Evolutionary conservation across 306 rosid genomes (phyloP), one percentile per base, ranked within the genome.

Genomic region (Lathyrus aphaca): DNA sequence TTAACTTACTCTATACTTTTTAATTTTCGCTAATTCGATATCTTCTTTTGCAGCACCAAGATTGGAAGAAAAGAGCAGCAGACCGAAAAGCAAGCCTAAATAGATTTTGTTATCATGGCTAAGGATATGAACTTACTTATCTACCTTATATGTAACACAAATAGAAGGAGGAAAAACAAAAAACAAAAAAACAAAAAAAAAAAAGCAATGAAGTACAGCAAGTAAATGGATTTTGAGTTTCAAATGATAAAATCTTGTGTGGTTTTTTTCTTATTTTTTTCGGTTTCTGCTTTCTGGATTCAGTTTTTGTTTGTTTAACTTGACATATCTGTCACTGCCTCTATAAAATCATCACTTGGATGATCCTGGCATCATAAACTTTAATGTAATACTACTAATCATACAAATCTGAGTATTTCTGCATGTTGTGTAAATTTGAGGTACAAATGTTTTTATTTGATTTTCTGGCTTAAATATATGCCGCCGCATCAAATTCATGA

Each of bases 61-160:
- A 84, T 78, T 78, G 73, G 89, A 83, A 82, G 92, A 84, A 72
- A 88, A 77, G 82, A 83, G 73, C 71, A 80, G 74, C 63, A 81
- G 82, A 80, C 85, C 79, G 77, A 78, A 81, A 86, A 78, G 83
- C 77, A 32, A 79, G 69, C 86, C 85, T 32, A 75, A 77, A 64
- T 85, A 85, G 73, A 77, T 72, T 71, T 38, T 65, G 35, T 66
- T 74, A 65, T 40, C 74, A 56, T 56, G 66, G 75, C 58, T 25
- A 71, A 68, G 81, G 76, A 73, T 38, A 42, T 54, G 42, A 68
- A 69, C 77, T 63, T 55, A 72, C 77, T 69, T 59, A 1, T 66
- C 74, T 67, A 54, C 74, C 72, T 81, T 69, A 55, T 66, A 74
- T 71, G 74, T 61, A 76, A 51, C 61, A 63, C 59, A 66, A 63